Percentiles rank a stretch among this genome's conserved stretches.
phyloP scores from a whole-genome alignment of 208 protist species.

The Phytomonas francai region DNA sequence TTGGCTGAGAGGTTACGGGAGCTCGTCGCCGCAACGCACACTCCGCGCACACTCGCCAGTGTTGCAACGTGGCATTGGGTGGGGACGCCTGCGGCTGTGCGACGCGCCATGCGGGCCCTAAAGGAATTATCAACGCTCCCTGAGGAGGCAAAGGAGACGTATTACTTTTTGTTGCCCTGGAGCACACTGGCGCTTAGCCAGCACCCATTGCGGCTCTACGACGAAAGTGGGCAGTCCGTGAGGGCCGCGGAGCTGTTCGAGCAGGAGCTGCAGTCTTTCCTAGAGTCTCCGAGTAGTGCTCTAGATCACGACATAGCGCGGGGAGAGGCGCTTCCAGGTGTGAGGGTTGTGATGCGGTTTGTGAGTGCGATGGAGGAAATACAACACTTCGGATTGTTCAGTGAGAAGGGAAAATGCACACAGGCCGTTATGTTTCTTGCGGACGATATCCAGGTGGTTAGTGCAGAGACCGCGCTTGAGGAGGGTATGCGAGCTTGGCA shows the following conservation, averaged over 20 bases:
- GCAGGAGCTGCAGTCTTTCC: slow-evolving; percentile 20
- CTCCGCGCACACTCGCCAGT: not conserved
- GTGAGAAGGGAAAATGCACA: not conserved
- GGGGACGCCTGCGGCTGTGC: slow-evolving; percentile 34
- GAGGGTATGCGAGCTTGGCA: not conserved
- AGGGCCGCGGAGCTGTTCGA: slow-evolving; percentile 34
- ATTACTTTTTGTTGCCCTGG: slow-evolving; percentile 64
- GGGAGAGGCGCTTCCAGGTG: not conserved
- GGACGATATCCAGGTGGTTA: not conserved
- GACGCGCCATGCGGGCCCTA: slow-evolving; percentile 11
- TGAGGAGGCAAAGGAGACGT: not conserved
- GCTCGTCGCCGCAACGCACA: slow-evolving; percentile 6
- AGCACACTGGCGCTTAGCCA: slow-evolving; percentile 45
- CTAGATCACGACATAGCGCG: not conserved
- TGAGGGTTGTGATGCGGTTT: not conserved
- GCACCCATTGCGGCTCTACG: slow-evolving; percentile 72
- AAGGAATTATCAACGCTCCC: not conserved
- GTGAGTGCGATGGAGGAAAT: not conserved
- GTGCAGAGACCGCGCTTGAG: not conserved
- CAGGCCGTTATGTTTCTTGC: not conserved
- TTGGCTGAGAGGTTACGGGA: slow-evolving; percentile 35
- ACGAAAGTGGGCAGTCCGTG: slow-evolving; percentile 63
- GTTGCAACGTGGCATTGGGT: slow-evolving; percentile 46
- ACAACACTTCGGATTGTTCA: not conserved
- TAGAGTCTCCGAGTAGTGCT: not conserved